Conservation (phyloP, 2,329 filamentous ascomycete genomes). For the Talaromyces sp. region DNA sequence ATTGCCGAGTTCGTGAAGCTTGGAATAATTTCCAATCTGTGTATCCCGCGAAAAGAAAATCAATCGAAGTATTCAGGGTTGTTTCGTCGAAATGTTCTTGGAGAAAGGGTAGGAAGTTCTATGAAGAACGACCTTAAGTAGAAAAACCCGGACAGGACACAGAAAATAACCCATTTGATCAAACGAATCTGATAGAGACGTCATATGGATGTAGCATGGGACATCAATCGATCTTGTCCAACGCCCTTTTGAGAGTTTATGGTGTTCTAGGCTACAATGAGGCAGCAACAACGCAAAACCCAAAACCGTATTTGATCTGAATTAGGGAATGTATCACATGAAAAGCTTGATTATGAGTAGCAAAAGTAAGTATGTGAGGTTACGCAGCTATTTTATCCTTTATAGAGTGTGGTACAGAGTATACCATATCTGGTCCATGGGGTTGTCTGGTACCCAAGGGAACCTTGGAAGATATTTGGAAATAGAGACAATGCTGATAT, state of each 20-base stretch:
- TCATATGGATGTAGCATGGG: not conserved
- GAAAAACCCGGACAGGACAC: too few species aligned
- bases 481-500: too few species aligned
- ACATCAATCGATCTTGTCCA: not conserved
- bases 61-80: too few species aligned
- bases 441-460: too few species aligned
- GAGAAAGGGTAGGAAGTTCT: not conserved
- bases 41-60: too few species aligned
- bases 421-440: not conserved
- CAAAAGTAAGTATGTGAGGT: not conserved
- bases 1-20: too few species aligned
- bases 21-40: too few species aligned
- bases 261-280: not conserved
- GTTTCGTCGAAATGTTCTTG: too few species aligned
- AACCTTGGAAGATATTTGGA: too few species aligned
- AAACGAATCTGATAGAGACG: not conserved
- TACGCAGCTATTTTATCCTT: not conserved
- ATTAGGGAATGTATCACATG: not conserved
- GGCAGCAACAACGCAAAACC: constrained; percentile 1
- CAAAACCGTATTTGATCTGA: not conserved
- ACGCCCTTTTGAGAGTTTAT: not conserved
- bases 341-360: not conserved
- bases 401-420: not conserved
- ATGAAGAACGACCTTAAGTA: not conserved
- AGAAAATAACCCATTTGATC: not conserved